Conservation (phyloP, 2,329 filamentous ascomycete species). For the Acrodontium crateriforme region DNA sequence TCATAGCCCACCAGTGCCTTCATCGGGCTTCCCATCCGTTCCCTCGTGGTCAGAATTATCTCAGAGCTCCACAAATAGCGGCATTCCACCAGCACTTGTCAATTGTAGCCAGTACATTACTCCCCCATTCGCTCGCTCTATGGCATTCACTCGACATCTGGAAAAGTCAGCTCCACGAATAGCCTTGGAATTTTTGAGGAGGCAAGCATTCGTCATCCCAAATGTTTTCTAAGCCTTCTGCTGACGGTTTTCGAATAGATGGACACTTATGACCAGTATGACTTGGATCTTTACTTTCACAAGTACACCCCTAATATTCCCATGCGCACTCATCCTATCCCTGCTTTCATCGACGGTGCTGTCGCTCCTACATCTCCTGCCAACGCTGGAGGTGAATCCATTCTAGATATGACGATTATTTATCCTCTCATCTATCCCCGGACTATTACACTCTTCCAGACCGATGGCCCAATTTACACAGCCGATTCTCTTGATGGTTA, state of each 20-base stretch:
- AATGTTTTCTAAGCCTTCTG: too few species aligned
- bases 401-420: conserved; percentile 36
- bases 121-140: conserved; percentile 12
- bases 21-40: too few species aligned
- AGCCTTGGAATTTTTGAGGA: conserved; percentile 30
- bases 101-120: conserved; percentile 10
- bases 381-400: conserved; percentile 26
- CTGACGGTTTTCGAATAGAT: too few species aligned
- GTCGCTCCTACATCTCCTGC: conserved; percentile 7
- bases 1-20: too few species aligned
- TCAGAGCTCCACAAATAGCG: too few species aligned
- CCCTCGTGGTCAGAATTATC: too few species aligned
- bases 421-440: conserved; percentile 39
- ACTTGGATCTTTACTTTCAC: conserved; percentile 2
- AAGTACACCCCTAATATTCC: conserved; percentile 4
- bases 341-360: conserved; percentile 4
- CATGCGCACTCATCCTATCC: conserved; percentile 3
- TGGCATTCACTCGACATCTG: conserved; percentile 6
- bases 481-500: conserved; percentile 16
- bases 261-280: too few species aligned
- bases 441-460: conserved; percentile 31
- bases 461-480: conserved; percentile 34
- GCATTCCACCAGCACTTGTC: conserved; percentile 6
- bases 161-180: conserved; percentile 9
- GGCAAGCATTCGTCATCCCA: too few species aligned